A percentile compares a stretch with the other conserved stretches of the same genome.
These are phyloP conservation scores for Oenanthe javanica DNA, from an alignment of 140 eudicot genomes.

Conservation along the genomic window DNA sequence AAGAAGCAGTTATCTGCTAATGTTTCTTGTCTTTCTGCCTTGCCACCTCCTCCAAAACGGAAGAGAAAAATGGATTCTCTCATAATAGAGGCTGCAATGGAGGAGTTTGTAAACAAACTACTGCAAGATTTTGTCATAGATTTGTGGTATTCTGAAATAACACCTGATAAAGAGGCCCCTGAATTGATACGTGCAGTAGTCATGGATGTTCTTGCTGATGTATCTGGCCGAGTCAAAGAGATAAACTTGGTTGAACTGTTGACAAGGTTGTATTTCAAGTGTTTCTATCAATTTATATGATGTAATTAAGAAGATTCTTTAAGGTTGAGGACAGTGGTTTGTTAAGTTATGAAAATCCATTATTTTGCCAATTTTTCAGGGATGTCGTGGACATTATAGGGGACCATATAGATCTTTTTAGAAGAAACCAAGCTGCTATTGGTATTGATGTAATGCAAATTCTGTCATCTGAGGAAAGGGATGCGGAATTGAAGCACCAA, in stretches of 20 bases:
- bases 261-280: constrained; percentile 50
- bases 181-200: constrained; percentile 61
- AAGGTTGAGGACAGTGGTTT: neutral
- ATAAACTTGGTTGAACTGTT: constrained; percentile 88
- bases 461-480: constrained; percentile 86
- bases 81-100: constrained; percentile 74
- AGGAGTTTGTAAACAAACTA: constrained; percentile 66
- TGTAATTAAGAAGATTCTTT: neutral
- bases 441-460: constrained; percentile 89
- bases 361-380: constrained; percentile 38
- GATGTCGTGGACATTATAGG: constrained; percentile 85
- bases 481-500: constrained; percentile 84
- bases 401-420: constrained; percentile 78
- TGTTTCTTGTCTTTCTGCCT: constrained; percentile 64
- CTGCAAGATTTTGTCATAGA: constrained; percentile 82
- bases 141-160: constrained; percentile 85
- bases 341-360: constrained; percentile 1
- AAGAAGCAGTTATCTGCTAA: constrained; percentile 80
- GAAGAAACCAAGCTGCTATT: constrained; percentile 80
- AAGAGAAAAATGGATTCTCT: constrained; percentile 84
- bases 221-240: constrained; percentile 72
- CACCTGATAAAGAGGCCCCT: constrained; percentile 98
- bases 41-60: constrained; percentile 71
- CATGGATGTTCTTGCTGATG: constrained; percentile 87
- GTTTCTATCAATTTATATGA: neutral